Conservation (phyloP, 2,329 filamentous ascomycete species). For the Cladophialophora bantiana region DNA sequence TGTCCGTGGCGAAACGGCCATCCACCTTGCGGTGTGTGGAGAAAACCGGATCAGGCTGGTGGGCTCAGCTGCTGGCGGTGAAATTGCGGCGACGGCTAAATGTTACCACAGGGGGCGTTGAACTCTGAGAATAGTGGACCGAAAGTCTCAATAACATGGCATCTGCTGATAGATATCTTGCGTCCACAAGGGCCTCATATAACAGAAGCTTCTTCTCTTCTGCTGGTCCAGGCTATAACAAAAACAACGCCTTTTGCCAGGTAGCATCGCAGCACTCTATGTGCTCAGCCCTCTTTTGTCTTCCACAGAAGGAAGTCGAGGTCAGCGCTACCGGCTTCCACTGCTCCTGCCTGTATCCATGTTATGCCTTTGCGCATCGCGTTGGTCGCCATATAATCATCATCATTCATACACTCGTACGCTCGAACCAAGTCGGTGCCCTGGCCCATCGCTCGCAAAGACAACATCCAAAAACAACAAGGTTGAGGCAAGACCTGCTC, state of each 20-base stretch:
- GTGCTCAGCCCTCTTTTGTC: neutral
- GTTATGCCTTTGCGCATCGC: neutral
- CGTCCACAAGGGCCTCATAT: constrained; percentile 17
- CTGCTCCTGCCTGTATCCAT: neutral
- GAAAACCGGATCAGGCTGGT: constrained; percentile 18
- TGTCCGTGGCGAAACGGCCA: neutral
- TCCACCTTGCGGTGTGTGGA: neutral
- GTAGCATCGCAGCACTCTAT: neutral
- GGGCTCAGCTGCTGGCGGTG: constrained; percentile 2
- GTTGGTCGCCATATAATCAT: neutral
- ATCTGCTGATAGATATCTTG: constrained; percentile 19
- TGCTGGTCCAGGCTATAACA: neutral
- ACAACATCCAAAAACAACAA: neutral
- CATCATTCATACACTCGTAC: constrained; percentile 23
- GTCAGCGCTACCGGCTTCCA: neutral
- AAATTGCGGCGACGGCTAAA: constrained; percentile 25
- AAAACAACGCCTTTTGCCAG: neutral
- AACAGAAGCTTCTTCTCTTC: constrained; percentile 14
- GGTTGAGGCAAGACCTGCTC: neutral
- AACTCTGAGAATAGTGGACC: constrained; percentile 5
- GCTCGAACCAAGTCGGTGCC: neutral
- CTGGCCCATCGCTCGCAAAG: neutral
- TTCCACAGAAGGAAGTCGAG: neutral
- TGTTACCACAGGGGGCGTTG: constrained; percentile 12
- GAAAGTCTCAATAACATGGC: neutral